Conservation (phyloP, 768 basidiomycete genomes). For the Rhodotorula paludigena region DNA sequence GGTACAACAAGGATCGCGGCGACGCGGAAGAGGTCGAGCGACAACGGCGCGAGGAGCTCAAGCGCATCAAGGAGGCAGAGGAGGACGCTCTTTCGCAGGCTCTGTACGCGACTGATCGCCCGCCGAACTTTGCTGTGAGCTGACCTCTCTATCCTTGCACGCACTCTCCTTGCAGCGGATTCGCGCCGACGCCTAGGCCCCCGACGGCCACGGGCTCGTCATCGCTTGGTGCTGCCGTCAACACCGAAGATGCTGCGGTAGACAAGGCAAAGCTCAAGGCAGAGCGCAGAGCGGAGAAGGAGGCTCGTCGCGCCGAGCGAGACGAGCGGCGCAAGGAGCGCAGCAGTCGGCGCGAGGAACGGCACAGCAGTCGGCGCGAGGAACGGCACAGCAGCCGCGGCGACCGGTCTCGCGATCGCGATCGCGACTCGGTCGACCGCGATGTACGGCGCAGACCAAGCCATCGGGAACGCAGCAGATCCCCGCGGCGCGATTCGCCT, state of each 20-base stretch:
- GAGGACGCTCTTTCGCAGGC: slow-evolving; percentile 79
- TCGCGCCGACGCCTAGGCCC: slow-evolving; percentile 51
- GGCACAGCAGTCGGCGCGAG: slow-evolving; percentile 22
- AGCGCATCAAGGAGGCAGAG: slow-evolving; percentile 76
- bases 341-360: slow-evolving; percentile 26
- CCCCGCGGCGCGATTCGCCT: not conserved
- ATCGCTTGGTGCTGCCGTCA: slow-evolving; percentile 8
- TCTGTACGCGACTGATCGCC: slow-evolving; percentile 54
- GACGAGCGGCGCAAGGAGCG: slow-evolving; percentile 45
- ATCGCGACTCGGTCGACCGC: too few species aligned
- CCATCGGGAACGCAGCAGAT: too few species aligned
- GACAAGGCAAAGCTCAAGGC: slow-evolving; percentile 44
- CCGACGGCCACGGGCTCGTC: slow-evolving; percentile 13
- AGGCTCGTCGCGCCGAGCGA: not conserved
- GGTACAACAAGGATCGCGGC: slow-evolving; percentile 58
- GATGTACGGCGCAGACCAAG: too few species aligned
- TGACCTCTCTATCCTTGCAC: not conserved
- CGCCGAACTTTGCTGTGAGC: not conserved
- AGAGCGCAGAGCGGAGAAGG: slow-evolving; percentile 33
- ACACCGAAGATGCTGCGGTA: slow-evolving; percentile 39
- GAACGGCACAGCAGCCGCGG: slow-evolving; percentile 27
- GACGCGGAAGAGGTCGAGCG: slow-evolving; percentile 47
- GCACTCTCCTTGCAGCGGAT: slow-evolving; percentile 55
- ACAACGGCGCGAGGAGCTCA: slow-evolving; percentile 64
- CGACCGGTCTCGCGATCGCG: not conserved